These are phyloP conservation scores for Fraxinus americana DNA, from an alignment of 257 asterid genomes.

Conservation along the genomic window DNA sequence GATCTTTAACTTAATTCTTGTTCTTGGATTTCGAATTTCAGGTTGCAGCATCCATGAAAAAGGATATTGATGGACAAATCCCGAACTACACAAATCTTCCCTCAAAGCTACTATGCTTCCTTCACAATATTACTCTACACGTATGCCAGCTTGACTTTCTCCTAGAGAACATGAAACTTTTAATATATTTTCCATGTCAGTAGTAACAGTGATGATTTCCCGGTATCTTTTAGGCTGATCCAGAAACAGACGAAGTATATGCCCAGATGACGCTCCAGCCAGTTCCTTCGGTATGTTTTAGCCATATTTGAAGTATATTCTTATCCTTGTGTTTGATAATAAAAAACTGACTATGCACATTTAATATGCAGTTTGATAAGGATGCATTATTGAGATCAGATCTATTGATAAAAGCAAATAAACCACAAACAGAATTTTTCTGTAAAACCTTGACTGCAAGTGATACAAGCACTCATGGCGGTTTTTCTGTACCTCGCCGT, in stretches of 20 bases:
- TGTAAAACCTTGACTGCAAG: conserved; percentile 97
- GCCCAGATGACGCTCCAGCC: conserved; percentile 97
- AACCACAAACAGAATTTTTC: conserved; percentile 86
- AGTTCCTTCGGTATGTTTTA: conserved; percentile 59
- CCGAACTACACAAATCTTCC: conserved; percentile 93
- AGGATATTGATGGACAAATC: conserved; percentile 73
- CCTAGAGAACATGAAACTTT: not conserved
- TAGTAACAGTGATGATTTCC: conserved; percentile 6
- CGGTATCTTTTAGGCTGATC: conserved; percentile 67
- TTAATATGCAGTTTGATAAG: conserved; percentile 76
- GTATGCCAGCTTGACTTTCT: conserved; percentile 39
- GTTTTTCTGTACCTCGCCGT: conserved; percentile 98
- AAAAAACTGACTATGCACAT: not conserved
- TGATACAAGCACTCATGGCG: conserved; percentile 99
- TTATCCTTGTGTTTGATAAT: not conserved
- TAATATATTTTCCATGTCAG: conserved; percentile 10
- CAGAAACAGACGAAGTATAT: conserved; percentile 92
- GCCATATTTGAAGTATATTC: not conserved
- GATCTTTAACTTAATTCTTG: not conserved
- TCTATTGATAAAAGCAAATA: conserved; percentile 66
- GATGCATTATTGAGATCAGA: conserved; percentile 91
- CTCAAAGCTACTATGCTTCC: conserved; percentile 78
- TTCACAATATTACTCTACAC: conserved; percentile 77
- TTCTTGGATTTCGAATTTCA: conserved; percentile 27
- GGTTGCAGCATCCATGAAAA: conserved; percentile 97